A percentile compares a stretch with the other conserved stretches of the same genome.
These are phyloP conservation scores for Chlorociboria aeruginascens DNA, from an alignment of 495 filamentous ascomycete species.

Conservation along the genomic window DNA sequence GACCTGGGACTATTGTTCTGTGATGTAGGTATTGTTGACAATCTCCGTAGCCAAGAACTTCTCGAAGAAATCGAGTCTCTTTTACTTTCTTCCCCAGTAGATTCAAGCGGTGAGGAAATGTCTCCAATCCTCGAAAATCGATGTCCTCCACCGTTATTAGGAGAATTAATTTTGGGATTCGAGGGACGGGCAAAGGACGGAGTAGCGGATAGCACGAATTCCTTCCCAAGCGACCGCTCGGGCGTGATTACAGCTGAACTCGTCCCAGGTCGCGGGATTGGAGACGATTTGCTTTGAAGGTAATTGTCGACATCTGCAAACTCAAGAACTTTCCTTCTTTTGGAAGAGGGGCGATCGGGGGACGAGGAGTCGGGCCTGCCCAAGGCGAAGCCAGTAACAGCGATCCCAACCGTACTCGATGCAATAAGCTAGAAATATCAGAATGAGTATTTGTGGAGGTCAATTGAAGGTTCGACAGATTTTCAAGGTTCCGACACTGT, in stretches of 20 bases:
- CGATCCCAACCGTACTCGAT: conserved; percentile 46
- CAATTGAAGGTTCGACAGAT: not conserved
- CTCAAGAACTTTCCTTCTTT: conserved; percentile 31
- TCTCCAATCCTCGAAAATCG: conserved; percentile 35
- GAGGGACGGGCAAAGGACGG: conserved; percentile 15
- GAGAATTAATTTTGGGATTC: conserved; percentile 21
- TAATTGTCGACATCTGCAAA: conserved; percentile 26
- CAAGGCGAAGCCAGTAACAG: conserved; percentile 42
- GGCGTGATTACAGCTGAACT: conserved; percentile 23
- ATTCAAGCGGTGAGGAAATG: conserved; percentile 6
- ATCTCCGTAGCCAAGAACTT: conserved; percentile 65
- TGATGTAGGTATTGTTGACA: conserved; percentile 62
- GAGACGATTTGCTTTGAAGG: conserved; percentile 24
- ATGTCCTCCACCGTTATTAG: conserved; percentile 22
- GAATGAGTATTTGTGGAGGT: not conserved
- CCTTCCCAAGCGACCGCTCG: conserved; percentile 20
- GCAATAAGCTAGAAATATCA: conserved; percentile 36
- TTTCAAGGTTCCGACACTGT: not conserved
- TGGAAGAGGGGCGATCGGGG: conserved; percentile 23
- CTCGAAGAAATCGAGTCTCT: conserved; percentile 41
- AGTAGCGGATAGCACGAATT: not conserved
- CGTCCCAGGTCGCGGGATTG: conserved; percentile 23
- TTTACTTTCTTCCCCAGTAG: conserved; percentile 21
- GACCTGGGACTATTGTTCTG: conserved; percentile 55
- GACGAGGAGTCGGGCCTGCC: conserved; percentile 32